Evolutionary conservation across 441 rosid genomes (phyloP).

Genomic region (Syzygium syzygioides): DNA sequence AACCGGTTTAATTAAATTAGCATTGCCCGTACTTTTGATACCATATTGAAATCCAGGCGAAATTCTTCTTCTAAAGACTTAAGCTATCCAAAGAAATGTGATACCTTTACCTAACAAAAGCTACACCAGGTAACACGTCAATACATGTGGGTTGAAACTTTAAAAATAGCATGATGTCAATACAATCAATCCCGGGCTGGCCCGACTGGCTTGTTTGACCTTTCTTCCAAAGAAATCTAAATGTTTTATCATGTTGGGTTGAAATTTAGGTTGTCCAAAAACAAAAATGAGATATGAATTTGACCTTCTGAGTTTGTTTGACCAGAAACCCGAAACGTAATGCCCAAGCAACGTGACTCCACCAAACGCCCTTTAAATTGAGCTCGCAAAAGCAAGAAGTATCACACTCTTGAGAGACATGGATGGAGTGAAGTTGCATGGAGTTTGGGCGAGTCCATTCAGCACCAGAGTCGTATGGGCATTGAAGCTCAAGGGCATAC

Average conservation of each 20-base stretch:
- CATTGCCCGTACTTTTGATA: neutral
- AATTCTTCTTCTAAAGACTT: neutral
- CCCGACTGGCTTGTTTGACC: neutral
- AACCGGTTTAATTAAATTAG: neutral
- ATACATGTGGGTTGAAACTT: neutral
- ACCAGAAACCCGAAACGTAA: neutral
- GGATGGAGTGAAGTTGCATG: constrained; percentile 25
- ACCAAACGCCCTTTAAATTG: neutral
- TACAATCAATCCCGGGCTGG: neutral
- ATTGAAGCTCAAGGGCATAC: constrained; percentile 15
- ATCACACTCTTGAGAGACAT: neutral
- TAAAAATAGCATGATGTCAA: neutral
- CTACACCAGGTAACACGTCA: neutral
- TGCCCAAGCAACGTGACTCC: neutral
- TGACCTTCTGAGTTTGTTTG: neutral
- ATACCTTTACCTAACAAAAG: neutral
- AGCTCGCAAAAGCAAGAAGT: neutral
- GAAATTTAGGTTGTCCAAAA: neutral
- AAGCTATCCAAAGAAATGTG: neutral
- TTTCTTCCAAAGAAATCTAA: neutral
- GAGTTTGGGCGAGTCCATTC: constrained; percentile 17
- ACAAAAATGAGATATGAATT: neutral
- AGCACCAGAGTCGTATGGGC: constrained; percentile 17
- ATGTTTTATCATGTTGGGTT: neutral
- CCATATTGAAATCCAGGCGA: neutral